Evolutionary conservation across 2,329 filamentous ascomycete species (phyloP).

Genomic region (Orbilia ellipsospora): DNA sequence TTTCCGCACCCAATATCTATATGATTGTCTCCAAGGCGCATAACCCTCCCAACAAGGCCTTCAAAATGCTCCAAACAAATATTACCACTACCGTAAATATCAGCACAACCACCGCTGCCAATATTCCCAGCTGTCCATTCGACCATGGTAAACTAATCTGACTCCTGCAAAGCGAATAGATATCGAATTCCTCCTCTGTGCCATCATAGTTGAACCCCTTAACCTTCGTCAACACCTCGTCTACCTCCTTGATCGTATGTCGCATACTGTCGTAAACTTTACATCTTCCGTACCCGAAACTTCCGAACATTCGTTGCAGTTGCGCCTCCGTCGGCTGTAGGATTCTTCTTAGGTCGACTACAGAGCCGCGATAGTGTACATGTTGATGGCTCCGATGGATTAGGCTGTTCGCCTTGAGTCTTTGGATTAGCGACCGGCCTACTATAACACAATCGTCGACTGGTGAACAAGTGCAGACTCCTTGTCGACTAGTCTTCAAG

Average conservation of each 20-base stretch:
- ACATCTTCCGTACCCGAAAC: conserved; percentile 32
- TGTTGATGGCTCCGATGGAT: conserved; percentile 6
- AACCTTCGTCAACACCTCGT: conserved; percentile 12
- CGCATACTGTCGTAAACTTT: conserved; percentile 36
- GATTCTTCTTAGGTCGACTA: conserved; percentile 16
- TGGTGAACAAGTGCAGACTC: conserved; percentile 29
- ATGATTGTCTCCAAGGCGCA: conserved; percentile 3
- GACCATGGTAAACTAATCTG: conserved; percentile 22
- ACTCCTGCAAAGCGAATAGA: not conserved
- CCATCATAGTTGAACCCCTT: conserved; percentile 22
- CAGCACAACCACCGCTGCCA: not conserved
- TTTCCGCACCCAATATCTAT: not conserved
- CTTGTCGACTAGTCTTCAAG: conserved; percentile 19
- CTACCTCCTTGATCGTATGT: conserved; percentile 18
- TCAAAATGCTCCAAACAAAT: conserved; percentile 18
- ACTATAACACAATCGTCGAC: conserved; percentile 29
- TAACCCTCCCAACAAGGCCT: not conserved
- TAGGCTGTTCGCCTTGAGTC: conserved; percentile 9
- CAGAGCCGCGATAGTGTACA: conserved; percentile 1
- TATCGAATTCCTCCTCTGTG: conserved; percentile 18
- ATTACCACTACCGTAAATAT: not conserved
- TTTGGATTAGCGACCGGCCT: conserved; percentile 3
- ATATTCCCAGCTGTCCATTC: conserved; percentile 11
- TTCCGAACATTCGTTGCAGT: conserved; percentile 10
- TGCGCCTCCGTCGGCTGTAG: conserved; percentile 21